phyloP scores from a whole-genome alignment of 306 rosid genomes.

The Fragaria vesca region DNA sequence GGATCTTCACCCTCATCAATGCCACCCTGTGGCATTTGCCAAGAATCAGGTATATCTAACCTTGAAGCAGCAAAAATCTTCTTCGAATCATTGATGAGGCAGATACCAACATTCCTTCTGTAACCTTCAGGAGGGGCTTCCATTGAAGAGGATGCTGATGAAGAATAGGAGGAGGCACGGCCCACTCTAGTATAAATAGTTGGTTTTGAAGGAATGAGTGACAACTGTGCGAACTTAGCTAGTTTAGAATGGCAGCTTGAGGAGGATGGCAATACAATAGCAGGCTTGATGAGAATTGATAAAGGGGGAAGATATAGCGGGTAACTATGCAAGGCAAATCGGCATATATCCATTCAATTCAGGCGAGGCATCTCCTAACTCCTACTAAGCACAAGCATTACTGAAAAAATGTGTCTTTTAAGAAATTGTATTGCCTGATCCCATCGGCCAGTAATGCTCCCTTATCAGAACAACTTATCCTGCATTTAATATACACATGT shows the following conservation, averaged over 20 bases:
- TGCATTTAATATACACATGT: not conserved
- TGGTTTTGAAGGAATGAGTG: constrained; percentile 3
- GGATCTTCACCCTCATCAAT: constrained; percentile 89
- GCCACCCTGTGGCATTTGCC: constrained; percentile 99
- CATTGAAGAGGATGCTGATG: constrained; percentile 45
- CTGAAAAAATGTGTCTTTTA: not conserved
- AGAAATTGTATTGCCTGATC: not conserved
- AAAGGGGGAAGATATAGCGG: constrained; percentile 16
- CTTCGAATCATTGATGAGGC: constrained; percentile 63
- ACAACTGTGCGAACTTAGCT: constrained; percentile 23
- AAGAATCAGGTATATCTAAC: constrained; percentile 63
- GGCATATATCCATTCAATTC: constrained; percentile 49
- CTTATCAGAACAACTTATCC: not conserved
- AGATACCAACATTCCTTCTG: constrained; percentile 75
- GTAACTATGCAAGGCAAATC: constrained; percentile 26
- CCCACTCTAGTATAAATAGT: not conserved
- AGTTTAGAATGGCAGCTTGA: not conserved
- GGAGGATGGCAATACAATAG: constrained; percentile 9
- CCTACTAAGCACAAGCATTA: not conserved
- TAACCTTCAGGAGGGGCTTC: constrained; percentile 83
- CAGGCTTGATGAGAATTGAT: constrained; percentile 8
- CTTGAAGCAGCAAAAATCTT: constrained; percentile 79
- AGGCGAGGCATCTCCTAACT: not conserved
- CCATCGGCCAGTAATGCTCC: not conserved
- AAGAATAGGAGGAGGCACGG: constrained; percentile 15